These are phyloP conservation scores for Candida ficus DNA, from an alignment of 805 yeast species.

Conservation along the genomic window DNA sequence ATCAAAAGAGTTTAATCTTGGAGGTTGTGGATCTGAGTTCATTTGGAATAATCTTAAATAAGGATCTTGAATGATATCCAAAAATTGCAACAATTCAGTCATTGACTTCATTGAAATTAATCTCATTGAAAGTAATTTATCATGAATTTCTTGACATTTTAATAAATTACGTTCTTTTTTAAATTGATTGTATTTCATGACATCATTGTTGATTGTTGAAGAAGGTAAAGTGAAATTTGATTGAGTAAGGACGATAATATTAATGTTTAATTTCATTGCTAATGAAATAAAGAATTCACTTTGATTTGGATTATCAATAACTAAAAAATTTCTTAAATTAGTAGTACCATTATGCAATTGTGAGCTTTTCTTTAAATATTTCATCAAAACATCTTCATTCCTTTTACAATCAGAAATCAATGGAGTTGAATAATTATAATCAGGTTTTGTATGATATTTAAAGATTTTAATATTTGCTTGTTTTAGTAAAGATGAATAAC, in stretches of 20 bases:
- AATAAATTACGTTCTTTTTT: slow-evolving; percentile 8
- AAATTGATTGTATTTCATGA: slow-evolving; percentile 8
- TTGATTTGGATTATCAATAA: slow-evolving; percentile 18
- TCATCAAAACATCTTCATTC: slow-evolving; percentile 7
- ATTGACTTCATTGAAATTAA: slow-evolving; percentile 10
- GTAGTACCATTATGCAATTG: slow-evolving; percentile 4
- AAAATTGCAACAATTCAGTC: slow-evolving; percentile 7
- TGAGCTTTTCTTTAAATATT: slow-evolving; percentile 13
- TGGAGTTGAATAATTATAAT: slow-evolving; percentile 13
- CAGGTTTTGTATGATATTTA: slow-evolving; percentile 9
- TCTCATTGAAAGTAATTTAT: slow-evolving; percentile 1
- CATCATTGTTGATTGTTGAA: slow-evolving; percentile 13
- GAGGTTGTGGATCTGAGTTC: neutral
- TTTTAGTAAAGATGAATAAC: slow-evolving; percentile 9
- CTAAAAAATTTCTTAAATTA: slow-evolving; percentile 15
- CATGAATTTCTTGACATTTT: slow-evolving; percentile 11
- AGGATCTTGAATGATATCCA: slow-evolving; percentile 12
- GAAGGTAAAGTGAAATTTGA: slow-evolving; percentile 13
- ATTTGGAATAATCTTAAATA: slow-evolving; percentile 7
- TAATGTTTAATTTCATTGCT: slow-evolving; percentile 14
- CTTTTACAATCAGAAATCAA: slow-evolving; percentile 6
- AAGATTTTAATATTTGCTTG: slow-evolving; percentile 11
- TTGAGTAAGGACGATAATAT: slow-evolving; percentile 18
- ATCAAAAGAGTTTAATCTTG: slow-evolving; percentile 5
- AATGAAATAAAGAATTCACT: slow-evolving; percentile 20